A percentile compares a stretch with the other conserved stretches of the same genome.
phyloP scores from a whole-genome alignment of 176 grass and related monocot species.

The Ampelocalamus luodianensis region DNA sequence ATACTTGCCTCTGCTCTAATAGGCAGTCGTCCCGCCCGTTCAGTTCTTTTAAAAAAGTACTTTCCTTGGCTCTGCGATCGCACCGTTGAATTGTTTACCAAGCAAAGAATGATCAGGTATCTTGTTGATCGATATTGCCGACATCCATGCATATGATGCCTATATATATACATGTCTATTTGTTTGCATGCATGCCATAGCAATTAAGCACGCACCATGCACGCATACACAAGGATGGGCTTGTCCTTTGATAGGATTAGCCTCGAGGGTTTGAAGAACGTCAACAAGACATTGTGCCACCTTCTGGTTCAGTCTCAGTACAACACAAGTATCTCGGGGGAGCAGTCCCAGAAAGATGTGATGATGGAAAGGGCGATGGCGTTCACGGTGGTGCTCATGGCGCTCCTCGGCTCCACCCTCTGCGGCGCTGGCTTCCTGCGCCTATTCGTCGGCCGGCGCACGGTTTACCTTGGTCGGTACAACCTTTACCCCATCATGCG shows the following conservation, averaged over 20 bases:
- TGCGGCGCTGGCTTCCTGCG: neutral
- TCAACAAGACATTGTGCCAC: no score
- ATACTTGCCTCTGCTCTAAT: no score
- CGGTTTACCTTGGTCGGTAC: neutral
- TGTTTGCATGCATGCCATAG: no score
- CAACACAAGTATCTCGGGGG: rapidly evolving
- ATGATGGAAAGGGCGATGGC: neutral
- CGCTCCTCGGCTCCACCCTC: neutral
- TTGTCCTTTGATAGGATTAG: neutral
- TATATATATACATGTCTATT: neutral
- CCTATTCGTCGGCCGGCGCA: neutral
- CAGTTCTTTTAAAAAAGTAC: no score
- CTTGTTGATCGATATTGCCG: neutral
- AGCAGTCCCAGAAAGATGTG: no score
- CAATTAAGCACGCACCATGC: no score
- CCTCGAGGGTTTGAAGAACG: no score
- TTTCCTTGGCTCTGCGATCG: neutral
- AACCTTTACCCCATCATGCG: neutral
- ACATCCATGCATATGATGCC: neutral
- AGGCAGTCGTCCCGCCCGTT: no score
- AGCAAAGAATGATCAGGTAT: neutral
- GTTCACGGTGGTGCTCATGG: constrained; percentile 35
- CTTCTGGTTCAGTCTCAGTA: rapidly evolving
- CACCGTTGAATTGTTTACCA: neutral
- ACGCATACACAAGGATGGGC: no score